Evolutionary conservation across 371 early-diverging fungal species (phyloP), one percentile per base, ranked within the genome.

Genomic region (Batrachochytrium dendrobatidis): DNA sequence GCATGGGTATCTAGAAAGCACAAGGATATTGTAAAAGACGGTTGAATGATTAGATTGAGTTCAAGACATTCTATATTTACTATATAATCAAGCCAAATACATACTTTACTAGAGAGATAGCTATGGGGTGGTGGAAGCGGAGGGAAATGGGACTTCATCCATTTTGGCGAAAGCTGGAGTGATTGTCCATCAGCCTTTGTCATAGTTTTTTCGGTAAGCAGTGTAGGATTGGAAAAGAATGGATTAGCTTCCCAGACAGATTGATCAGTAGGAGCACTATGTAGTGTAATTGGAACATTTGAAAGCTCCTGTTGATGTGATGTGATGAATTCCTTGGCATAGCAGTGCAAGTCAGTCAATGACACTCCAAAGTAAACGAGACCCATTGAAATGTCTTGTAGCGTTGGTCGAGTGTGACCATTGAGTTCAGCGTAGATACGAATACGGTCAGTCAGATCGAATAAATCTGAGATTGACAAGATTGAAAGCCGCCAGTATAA

Each of bases 71-170:
- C 39, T 39, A 17, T 15, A 39, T 17, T 20, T 39, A 20, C 39
- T 17, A 39, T 39, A 20, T 20, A 39, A 20, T 39, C 39, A 20
- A 39, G 39, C 15, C 39, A 17, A 20, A 39, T 7, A 48, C 49
- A 6, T 32, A 51, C 51, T n/a, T 4, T 3, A 6, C 30, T 28
- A 12, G 51, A 51, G 18, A 51, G 25, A 22, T 51, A 51, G 51
- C 51, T 51, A 32, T 51, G 51, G 3, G 51, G 51, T 17, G 51
- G 30, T 3, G 51, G 51, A 28, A 51, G 25, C 51, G 24, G 51
- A 10, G 51, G 51, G 3, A 51, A 24, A 32, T 51, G 30, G 18
- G 51, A 7, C 10, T 28, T 4, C 51, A 51, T 4, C 51, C 51
- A 51, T 3, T 24, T 51, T 10, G 51, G 51, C 30, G 39, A 17